A percentile compares a stretch with the other conserved stretches of the same genome.
phyloP scores from a whole-genome alignment of 257 asterid genomes.

The Lycium ferocissimum region DNA sequence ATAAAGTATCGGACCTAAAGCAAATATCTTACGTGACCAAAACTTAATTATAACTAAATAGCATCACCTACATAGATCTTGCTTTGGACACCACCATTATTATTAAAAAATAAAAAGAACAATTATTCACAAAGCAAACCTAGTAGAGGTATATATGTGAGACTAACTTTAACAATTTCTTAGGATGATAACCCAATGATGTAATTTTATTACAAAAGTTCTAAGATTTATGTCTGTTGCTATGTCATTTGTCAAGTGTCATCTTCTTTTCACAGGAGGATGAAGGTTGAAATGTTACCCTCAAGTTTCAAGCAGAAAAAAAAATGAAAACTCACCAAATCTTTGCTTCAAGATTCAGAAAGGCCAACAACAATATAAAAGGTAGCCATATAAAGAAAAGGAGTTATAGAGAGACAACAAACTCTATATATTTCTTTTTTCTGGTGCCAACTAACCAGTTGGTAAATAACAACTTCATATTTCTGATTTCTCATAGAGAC shows the following conservation, averaged over 20 bases:
- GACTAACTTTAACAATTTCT: constrained; percentile 7
- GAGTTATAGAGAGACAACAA: constrained; percentile 34
- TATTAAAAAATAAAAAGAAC: background rate
- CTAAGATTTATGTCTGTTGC: background rate
- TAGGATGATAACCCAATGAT: background rate
- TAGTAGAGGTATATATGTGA: background rate
- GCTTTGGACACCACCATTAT: background rate
- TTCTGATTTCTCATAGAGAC: background rate
- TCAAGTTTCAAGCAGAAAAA: constrained; percentile 27
- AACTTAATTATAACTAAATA: background rate
- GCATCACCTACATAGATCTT: background rate
- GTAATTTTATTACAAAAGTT: background rate
- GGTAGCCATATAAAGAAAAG: constrained; percentile 1
- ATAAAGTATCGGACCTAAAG: background rate
- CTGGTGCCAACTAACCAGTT: constrained; percentile 60
- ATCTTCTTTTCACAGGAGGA: constrained; percentile 7
- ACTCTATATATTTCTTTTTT: background rate
- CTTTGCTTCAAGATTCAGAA: constrained; percentile 61
- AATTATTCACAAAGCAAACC: background rate
- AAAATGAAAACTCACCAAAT: constrained; percentile 33
- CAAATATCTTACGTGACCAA: background rate
- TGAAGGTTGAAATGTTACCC: constrained; percentile 38
- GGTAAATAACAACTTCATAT: constrained; percentile 42
- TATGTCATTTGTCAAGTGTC: constrained; percentile 27
- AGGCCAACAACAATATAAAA: constrained; percentile 34